Conservation (phyloP, 352 stramenopile species). For the Globisporangium cylindrosporum region DNA sequence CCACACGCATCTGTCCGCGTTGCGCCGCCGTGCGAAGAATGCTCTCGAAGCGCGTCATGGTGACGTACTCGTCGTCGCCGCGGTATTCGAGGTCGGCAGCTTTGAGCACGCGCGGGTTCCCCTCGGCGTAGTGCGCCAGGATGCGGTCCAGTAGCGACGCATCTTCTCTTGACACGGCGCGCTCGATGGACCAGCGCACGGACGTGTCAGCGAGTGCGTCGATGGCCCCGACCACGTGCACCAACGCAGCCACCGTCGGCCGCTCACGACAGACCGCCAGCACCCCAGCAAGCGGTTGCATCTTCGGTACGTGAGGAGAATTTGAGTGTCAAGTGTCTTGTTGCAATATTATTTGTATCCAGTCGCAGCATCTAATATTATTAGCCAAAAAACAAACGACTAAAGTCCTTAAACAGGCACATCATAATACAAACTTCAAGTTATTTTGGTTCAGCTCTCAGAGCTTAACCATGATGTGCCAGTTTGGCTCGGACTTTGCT, state of each 20-base stretch:
- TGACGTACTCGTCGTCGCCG: constrained; percentile 11
- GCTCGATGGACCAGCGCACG: constrained; percentile 3
- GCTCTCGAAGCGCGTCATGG: background rate
- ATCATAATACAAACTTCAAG: too few relatives aligned
- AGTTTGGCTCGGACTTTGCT: too few relatives aligned
- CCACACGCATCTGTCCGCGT: background rate
- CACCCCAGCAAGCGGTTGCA: background rate
- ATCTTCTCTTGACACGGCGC: background rate
- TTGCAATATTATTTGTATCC: too few relatives aligned
- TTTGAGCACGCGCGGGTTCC: constrained; percentile 1
- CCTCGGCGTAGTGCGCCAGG: constrained; percentile 5
- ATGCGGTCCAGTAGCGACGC: constrained; percentile 8
- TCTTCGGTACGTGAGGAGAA: background rate
- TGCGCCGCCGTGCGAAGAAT: background rate
- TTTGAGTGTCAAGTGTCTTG: too few relatives aligned
- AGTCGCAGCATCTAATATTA: too few relatives aligned
- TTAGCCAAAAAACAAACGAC: too few relatives aligned
- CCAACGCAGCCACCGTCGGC: background rate
- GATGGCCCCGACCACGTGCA: constrained; percentile 3
- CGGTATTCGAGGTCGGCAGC: constrained; percentile 9
- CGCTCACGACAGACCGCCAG: background rate
- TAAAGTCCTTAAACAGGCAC: too few relatives aligned
- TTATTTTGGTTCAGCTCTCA: too few relatives aligned
- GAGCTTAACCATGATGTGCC: too few relatives aligned
- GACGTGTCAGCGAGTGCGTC: constrained; percentile 8